Conservation (phyloP, 352 stramenopile species). For the Pythium monospermum region DNA sequence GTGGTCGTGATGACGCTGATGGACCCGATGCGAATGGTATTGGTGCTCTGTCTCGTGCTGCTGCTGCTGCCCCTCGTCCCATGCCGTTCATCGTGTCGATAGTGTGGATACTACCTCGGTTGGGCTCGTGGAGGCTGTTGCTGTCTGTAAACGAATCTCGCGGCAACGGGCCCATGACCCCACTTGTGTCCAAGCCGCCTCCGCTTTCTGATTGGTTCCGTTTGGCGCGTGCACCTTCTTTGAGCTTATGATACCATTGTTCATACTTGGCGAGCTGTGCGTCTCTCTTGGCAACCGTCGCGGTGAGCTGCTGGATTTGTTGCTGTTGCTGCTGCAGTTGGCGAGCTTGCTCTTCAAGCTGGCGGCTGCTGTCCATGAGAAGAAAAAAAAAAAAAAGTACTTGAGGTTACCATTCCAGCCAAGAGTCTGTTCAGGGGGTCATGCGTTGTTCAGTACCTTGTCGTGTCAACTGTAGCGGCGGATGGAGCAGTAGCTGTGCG, state of each 20-base stretch:
- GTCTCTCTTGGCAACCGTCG: constrained; percentile 46
- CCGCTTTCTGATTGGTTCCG: constrained; percentile 39
- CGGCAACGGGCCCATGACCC: constrained; percentile 10
- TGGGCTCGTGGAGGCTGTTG: constrained; percentile 49
- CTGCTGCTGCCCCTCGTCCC: too few species aligned
- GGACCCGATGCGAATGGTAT: too few species aligned
- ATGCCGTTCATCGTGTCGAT: constrained; percentile 3
- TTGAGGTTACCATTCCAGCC: neutral
- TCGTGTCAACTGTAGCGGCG: neutral
- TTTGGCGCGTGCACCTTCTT: constrained; percentile 78
- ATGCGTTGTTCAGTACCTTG: too few species aligned
- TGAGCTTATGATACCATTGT: constrained; percentile 84
- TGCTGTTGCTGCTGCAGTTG: constrained; percentile 45
- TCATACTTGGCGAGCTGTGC: constrained; percentile 79
- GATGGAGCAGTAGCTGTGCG: neutral
- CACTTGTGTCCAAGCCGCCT: constrained; percentile 6
- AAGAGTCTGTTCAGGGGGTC: neutral
- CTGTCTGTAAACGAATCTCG: constrained; percentile 66
- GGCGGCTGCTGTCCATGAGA: constrained; percentile 16
- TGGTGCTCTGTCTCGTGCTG: too few species aligned
- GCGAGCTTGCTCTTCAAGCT: constrained; percentile 26
- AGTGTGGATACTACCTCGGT: constrained; percentile 3
- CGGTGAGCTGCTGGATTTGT: constrained; percentile 54
- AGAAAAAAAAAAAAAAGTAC: constrained; percentile 5
- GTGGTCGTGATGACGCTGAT: too few species aligned